Percentiles rank a stretch among this genome's conserved stretches.
These are phyloP conservation scores for Hyparrhenia diplandra DNA, from an alignment of 176 grass and related monocot genomes.

Conservation along the genomic window DNA sequence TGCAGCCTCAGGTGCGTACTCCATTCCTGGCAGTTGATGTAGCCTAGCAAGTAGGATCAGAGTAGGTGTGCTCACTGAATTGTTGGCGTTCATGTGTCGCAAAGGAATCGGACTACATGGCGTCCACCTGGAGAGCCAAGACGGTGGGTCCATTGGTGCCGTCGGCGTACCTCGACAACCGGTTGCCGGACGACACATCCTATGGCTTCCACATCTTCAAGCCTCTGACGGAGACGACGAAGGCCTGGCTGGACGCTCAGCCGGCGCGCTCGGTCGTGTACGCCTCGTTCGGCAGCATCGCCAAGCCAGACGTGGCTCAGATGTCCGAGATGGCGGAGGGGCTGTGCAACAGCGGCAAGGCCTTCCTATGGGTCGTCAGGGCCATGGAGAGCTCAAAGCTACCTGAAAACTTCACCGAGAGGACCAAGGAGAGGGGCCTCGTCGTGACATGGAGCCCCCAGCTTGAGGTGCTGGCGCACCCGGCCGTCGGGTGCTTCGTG, in stretches of 20 bases:
- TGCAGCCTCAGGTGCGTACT: slow-evolving; percentile 42
- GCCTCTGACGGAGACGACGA: background rate
- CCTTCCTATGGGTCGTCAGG: slow-evolving; percentile 62
- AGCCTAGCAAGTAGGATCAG: too few species aligned
- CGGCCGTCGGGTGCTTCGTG: slow-evolving; percentile 56
- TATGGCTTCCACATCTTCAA: slow-evolving; percentile 52
- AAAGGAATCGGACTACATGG: slow-evolving; percentile 37
- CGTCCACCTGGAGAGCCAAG: slow-evolving; percentile 7
- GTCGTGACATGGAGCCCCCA: slow-evolving; percentile 58
- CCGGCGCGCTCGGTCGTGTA: slow-evolving; percentile 35
- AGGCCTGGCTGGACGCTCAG: slow-evolving; percentile 26
- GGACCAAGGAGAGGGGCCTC: slow-evolving; percentile 19
- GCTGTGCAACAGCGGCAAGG: slow-evolving; percentile 17
- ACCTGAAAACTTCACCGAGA: background rate
- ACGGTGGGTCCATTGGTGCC: slow-evolving; percentile 31
- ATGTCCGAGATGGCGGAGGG: slow-evolving; percentile 43
- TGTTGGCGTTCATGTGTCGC: background rate
- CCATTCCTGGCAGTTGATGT: too few species aligned
- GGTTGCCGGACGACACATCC: slow-evolving; percentile 24
- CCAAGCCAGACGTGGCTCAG: background rate
- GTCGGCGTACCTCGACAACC: slow-evolving; percentile 31
- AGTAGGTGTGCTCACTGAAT: background rate
- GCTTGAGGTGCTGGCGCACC: slow-evolving; percentile 59
- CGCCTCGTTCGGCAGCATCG: slow-evolving; percentile 61
- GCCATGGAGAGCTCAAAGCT: slow-evolving; percentile 23